Evolutionary conservation across 495 filamentous ascomycete species (phyloP).

Genomic region (Penicillium flavigenum): DNA sequence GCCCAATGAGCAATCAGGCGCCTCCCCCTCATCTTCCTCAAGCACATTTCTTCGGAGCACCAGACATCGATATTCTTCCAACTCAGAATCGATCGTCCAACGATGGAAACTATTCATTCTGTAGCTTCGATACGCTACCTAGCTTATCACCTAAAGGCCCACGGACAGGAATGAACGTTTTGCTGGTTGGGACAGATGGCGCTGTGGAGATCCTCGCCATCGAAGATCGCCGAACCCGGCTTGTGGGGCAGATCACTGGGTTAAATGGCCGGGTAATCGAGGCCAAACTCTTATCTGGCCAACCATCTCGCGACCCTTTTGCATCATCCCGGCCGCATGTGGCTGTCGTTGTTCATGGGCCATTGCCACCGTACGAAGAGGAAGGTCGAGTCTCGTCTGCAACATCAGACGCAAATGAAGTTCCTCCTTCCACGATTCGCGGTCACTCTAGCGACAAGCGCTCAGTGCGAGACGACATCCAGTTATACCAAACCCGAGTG

Average conservation of each 20-base stretch:
- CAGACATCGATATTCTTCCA: slow-evolving; percentile 51
- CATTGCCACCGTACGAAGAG: slow-evolving; percentile 47
- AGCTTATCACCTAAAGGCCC: slow-evolving; percentile 46
- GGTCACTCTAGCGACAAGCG: slow-evolving; percentile 30
- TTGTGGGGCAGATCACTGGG: slow-evolving; percentile 65
- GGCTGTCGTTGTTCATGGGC: slow-evolving; percentile 74
- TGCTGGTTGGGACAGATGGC: slow-evolving; percentile 74
- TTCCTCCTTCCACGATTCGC: slow-evolving; percentile 28
- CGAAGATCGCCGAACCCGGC: slow-evolving; percentile 63
- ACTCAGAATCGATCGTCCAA: slow-evolving; percentile 29
- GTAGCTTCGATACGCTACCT: slow-evolving; percentile 72
- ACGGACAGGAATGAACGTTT: slow-evolving; percentile 61
- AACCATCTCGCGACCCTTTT: slow-evolving; percentile 42
- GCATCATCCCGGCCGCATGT: slow-evolving; percentile 59
- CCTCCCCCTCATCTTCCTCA: slow-evolving; percentile 81
- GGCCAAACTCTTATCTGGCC: slow-evolving; percentile 72
- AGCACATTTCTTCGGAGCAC: slow-evolving; percentile 64
- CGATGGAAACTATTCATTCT: slow-evolving; percentile 69
- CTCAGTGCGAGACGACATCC: slow-evolving; percentile 38
- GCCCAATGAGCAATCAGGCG: slow-evolving; percentile 49
- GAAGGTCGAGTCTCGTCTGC: slow-evolving; percentile 37
- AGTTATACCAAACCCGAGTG: slow-evolving; percentile 76
- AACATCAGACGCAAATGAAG: slow-evolving; percentile 41
- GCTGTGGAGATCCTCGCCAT: slow-evolving; percentile 69
- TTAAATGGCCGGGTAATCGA: slow-evolving; percentile 77